Base-by-base conservation (phyloP, 2,329 filamentous ascomycete species). In the Plectosphaerella cucumerina region DNA sequence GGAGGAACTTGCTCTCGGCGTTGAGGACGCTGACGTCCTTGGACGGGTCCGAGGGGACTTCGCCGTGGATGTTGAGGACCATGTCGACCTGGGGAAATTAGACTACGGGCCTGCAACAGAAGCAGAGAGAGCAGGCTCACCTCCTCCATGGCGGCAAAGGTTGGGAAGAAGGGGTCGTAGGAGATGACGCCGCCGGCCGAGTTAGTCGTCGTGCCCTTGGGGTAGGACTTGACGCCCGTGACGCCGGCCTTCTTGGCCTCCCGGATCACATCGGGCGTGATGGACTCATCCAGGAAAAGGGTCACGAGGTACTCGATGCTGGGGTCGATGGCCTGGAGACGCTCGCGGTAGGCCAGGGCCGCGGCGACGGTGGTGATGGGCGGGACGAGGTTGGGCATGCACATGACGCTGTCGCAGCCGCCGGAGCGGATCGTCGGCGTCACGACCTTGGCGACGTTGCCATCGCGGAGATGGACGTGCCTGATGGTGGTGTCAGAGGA, bases 21-120 rank as follows among this genome's bases (percentile, higher is more conserved):
- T 86, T 88, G 56, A 90, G 71, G 26, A 82, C 76, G 1, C 78
- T 82, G 53, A 80, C 73, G 41, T 70, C 65, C 45, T 66, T 63
- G 3, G 56, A 59, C 12, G 63, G 61, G 49, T 67, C 64, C 23
- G 65, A 66, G 6, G 72, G 86, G n/a, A 86, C 82, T 70, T 97
- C 93, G 58, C 92, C 93, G 66, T 97, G 92, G n/a, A 97, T 75
- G 71, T 97, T 97, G 41, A 95, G 78, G n/a, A 95, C 80, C 58
- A 96, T 76, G 58, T 86, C 84, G 58, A 91, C 82, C 26, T 31
- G 12, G 3, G 8, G 3, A 11, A 3, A 9, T 31, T 31, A 31
- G 8, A n/a, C n/a, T n/a, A n/a, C n/a, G n/a, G n/a, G n/a, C n/a
- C 8, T 31, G 3, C 26, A 31, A 5, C 26, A 31, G 26, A 31